Conservation (phyloP, 2,329 filamentous ascomycete species). For the Trichoderma sp. region DNA sequence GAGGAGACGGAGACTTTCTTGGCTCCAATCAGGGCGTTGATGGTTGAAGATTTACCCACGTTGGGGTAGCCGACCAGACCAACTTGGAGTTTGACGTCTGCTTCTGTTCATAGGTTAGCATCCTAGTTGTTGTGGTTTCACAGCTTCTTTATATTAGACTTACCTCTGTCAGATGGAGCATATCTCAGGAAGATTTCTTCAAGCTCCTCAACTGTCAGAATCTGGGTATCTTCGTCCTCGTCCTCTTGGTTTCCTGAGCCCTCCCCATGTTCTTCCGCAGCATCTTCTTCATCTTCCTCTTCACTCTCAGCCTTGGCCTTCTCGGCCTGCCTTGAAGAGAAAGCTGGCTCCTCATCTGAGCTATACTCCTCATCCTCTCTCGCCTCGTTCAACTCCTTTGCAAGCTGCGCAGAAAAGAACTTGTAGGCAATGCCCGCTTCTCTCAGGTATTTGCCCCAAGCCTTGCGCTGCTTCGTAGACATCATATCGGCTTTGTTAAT, state of each 20-base stretch:
- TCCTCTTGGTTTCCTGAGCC: constrained; percentile 34
- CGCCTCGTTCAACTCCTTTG: constrained; percentile 85
- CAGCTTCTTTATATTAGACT: constrained; percentile 31
- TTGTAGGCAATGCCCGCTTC: constrained; percentile 82
- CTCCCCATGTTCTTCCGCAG: constrained; percentile 31
- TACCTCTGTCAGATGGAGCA: constrained; percentile 58
- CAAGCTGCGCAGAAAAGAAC: constrained; percentile 93
- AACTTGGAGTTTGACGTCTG: constrained; percentile 75
- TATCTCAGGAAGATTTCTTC: constrained; percentile 85
- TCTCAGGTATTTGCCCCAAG: constrained; percentile 87
- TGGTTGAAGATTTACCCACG: constrained; percentile 98
- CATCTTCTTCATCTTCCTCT: constrained; percentile 35
- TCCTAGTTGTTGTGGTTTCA: neutral
- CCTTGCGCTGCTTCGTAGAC: constrained; percentile 77
- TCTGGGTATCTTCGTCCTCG: constrained; percentile 68
- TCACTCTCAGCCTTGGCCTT: constrained; percentile 35
- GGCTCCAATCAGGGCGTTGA: constrained; percentile 96
- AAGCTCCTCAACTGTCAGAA: constrained; percentile 89
- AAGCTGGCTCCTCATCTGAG: constrained; percentile 42
- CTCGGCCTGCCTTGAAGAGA: constrained; percentile 23
- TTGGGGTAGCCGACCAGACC: constrained; percentile 97
- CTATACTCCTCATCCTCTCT: constrained; percentile 57
- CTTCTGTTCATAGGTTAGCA: constrained; percentile 42
- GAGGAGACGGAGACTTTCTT: constrained; percentile 99
- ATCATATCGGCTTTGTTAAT: constrained; percentile 99